Evolutionary conservation across 2,329 filamentous ascomycete species (phyloP), one percentile per base, ranked within the genome.

Genomic region (Hymenotorrendiella dingleyae): DNA sequence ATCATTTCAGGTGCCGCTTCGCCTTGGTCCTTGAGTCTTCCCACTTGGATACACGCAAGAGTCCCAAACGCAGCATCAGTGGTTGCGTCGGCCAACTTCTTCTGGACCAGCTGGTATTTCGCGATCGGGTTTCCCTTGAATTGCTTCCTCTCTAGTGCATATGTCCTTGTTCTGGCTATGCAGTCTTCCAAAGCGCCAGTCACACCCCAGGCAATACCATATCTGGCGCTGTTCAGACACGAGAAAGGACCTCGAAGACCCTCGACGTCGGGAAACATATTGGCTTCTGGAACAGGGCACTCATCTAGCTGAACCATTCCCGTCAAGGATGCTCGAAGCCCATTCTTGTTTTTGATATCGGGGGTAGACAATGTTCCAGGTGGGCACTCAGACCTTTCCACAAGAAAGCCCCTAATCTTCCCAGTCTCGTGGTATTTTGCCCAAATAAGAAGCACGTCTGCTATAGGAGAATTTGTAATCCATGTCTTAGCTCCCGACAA

Each of bases 271-370:
- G 90, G 90, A 58, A 98, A 89, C 89, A 98, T 94, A 68, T 96
- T 95, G 55, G 80, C 86, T 53, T 83, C 80, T 0, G 89, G 82
- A 0, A 98, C 88, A 1, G 93, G 91, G 53, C 86, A 90, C 50
- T 85, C 81, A 52, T 96, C 91, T 60, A 98, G 76, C 55, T 95
- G 89, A 53, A 98, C 96, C 93, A 97, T 97, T 44, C 93, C 93
- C 1, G 93, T 98, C 50, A 96, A 85, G 10, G 87, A 94, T 10
- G 93, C 93, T 45, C 93, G 77, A 23, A 98, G 78, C 2, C 90
- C 93, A 49, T 86, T 96, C 76, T 98, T 98, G 70, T 97, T 80
- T 71, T 94, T 94, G 64, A 98, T 84, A 10, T 85, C 70, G 1
- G 93, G 93, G 5, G 93, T 98, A 64, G 93, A 88, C 11, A 98